Percentiles rank a stretch among this genome's conserved stretches.
Conservation (phyloP, 345 rosid species). For the Toxicodendron radicans region DNA sequence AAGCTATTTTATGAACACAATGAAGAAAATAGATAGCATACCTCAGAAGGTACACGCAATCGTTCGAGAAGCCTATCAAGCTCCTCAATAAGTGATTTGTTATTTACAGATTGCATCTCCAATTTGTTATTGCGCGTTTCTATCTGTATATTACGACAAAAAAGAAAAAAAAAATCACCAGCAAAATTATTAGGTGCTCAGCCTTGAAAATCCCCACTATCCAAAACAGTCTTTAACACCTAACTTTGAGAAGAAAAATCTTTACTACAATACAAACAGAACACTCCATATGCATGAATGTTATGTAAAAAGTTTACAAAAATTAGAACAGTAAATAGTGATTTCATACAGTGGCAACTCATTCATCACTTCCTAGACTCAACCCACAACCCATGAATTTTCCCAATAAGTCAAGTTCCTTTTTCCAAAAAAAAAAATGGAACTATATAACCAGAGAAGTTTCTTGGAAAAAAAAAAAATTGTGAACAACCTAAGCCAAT, state of each 20-base stretch:
- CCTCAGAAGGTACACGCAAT: conserved; percentile 85
- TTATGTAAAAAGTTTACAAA: not conserved
- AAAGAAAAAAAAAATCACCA: conserved; percentile 9
- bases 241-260: conserved; percentile 12
- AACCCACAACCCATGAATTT: not conserved
- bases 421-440: not conserved
- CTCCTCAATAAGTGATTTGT: conserved; percentile 83
- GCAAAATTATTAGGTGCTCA: conserved; percentile 7
- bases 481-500: not conserved
- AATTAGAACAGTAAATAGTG: not conserved
- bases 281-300: not conserved
- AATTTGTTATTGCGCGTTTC: conserved; percentile 96
- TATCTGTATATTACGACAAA: conserved; percentile 56
- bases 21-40: conserved; percentile 25
- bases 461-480: not conserved
- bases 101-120: conserved; percentile 97
- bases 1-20: conserved; percentile 2
- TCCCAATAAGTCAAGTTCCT: not conserved
- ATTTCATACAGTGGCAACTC: conserved; percentile 1
- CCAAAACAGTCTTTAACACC: not conserved
- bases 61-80: conserved; percentile 92
- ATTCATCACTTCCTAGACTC: not conserved
- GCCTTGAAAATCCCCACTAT: conserved; percentile 8
- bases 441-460: not conserved
- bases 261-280: not conserved